Evolutionary conservation across 2,329 filamentous ascomycete genomes (phyloP).

Genomic region (Tolypocladium ovalisporum): DNA sequence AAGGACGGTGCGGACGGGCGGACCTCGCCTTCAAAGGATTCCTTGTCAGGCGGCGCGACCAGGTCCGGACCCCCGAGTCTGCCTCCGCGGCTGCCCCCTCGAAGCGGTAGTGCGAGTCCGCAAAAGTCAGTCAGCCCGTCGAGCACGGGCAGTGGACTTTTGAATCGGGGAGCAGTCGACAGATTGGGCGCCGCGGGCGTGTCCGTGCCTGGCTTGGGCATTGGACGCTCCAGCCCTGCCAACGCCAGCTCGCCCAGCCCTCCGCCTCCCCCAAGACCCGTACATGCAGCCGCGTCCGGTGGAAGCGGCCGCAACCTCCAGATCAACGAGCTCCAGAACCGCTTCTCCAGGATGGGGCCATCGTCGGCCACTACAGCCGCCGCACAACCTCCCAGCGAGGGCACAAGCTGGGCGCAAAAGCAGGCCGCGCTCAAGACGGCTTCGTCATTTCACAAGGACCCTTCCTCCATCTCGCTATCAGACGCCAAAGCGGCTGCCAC

Average conservation of each 20-base stretch:
- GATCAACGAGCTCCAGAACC: slow-evolving; percentile 56
- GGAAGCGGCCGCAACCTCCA: slow-evolving; percentile 22
- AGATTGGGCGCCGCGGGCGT: slow-evolving; percentile 65
- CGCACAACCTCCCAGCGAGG: slow-evolving; percentile 24
- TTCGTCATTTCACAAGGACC: slow-evolving; percentile 46
- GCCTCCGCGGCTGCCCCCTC: slow-evolving; percentile 30
- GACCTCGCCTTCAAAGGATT: slow-evolving; percentile 15
- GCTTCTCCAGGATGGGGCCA: slow-evolving; percentile 47
- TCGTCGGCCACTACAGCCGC: slow-evolving; percentile 12
- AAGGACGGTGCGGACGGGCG: slow-evolving; percentile 27
- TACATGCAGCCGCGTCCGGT: slow-evolving; percentile 8
- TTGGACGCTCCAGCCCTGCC: slow-evolving; percentile 35
- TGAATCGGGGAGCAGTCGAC: slow-evolving; percentile 48
- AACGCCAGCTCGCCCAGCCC: slow-evolving; percentile 15
- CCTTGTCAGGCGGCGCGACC: slow-evolving; percentile 2
- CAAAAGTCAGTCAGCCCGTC: background rate
- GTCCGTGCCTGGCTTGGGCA: slow-evolving; percentile 68
- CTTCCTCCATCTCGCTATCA: slow-evolving; percentile 47
- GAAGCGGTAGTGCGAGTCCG: background rate
- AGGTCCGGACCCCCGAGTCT: slow-evolving; percentile 42
- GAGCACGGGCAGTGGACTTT: slow-evolving; percentile 10
- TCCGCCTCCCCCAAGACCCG: slow-evolving; percentile 13
- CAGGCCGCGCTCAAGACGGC: slow-evolving; percentile 53
- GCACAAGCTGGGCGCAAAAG: slow-evolving; percentile 55
- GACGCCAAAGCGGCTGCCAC: slow-evolving; percentile 47